Percentiles rank a stretch among this genome's conserved stretches.
Conservation (phyloP, 2,329 filamentous ascomycete species). For the Clarireedia homoeocarpa region DNA sequence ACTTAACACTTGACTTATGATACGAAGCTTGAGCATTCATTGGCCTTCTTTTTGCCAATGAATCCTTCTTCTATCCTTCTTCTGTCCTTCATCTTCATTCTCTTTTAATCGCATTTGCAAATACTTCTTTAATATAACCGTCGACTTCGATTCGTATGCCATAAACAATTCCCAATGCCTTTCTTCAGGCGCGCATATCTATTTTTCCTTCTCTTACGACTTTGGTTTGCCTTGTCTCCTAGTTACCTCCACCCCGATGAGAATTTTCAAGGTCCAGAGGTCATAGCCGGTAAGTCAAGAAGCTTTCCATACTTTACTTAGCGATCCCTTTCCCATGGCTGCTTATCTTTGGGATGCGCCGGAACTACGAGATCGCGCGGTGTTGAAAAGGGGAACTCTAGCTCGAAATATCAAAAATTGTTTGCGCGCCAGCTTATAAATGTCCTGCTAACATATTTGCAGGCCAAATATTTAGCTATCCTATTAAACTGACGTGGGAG, state of each 20-base stretch:
- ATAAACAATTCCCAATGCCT: conserved; percentile 9
- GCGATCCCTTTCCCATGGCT: neutral
- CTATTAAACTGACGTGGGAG: conserved; percentile 88
- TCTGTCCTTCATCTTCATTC: neutral
- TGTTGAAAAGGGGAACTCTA: neutral
- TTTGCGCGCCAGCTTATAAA: neutral
- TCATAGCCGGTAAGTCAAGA: conserved; percentile 76
- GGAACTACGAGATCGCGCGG: neutral
- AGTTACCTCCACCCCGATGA: conserved; percentile 98
- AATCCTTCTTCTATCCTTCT: neutral
- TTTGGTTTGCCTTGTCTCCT: conserved; percentile 89
- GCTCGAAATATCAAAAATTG: neutral
- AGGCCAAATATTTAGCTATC: conserved; percentile 92
- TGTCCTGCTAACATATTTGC: conserved; percentile 14
- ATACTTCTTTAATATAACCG: neutral
- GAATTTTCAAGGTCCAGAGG: conserved; percentile 96
- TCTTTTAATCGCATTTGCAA: neutral
- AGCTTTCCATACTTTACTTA: neutral
- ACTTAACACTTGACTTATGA: too few relatives aligned
- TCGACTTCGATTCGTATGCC: conserved; percentile 16
- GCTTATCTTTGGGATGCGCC: neutral
- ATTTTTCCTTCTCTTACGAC: conserved; percentile 72
- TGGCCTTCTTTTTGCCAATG: neutral
- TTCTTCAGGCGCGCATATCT: conserved; percentile 65
- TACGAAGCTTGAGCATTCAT: neutral